Base-by-base conservation (phyloP, 805 yeast species). In the Ogataea angusta region DNA sequence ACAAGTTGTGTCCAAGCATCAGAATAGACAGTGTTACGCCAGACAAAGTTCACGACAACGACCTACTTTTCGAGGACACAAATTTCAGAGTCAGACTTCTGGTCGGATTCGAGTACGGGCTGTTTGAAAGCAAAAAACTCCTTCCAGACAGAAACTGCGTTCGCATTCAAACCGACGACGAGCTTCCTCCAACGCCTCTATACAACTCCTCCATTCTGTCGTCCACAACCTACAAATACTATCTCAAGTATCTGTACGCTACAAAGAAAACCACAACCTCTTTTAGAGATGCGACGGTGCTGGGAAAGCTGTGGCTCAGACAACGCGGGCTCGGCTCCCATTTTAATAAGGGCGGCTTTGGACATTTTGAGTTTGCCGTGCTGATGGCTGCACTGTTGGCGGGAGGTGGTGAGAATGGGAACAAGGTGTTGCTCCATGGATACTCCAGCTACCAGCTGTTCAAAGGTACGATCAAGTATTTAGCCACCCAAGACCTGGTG, bases 371-470 rank as follows among this genome's bases (percentile, higher is more conserved):
- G 65, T 89, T 89, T 61, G 82, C 89, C 22, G 66, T 83, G 27
- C 62, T 91, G 36, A 78, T 88, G 80, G 82, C 95, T 30, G 84
- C 89, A 1, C 66, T 93, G 39, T 67, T 93, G 30, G 79, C 81
- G 46, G 96, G 96, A 52, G 95, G 95, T 51, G 90, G 91, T 44
- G 62, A 67, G 6, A 72, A 70, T 49, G 93, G 95, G 10, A 83
- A 82, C 53, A 84, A 80, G 54, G 81, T 88, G 17, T 69, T 93
- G 40, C 62, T 89, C 27, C 83, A 82, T 52, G 99, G 98, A 0
- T 91, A 85, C 61, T 88, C 96, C 3, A 83, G 95, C 16, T 93
- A 89, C 59, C 99, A 93, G 66, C 68, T 93, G 37, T 93, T 93
- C 70, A 90, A 87, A 59, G 96, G 95, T 58, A 80, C 86, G 2